Evolutionary conservation across 495 filamentous ascomycete species (phyloP).

Genomic region (Tetracladium marchalianum): DNA sequence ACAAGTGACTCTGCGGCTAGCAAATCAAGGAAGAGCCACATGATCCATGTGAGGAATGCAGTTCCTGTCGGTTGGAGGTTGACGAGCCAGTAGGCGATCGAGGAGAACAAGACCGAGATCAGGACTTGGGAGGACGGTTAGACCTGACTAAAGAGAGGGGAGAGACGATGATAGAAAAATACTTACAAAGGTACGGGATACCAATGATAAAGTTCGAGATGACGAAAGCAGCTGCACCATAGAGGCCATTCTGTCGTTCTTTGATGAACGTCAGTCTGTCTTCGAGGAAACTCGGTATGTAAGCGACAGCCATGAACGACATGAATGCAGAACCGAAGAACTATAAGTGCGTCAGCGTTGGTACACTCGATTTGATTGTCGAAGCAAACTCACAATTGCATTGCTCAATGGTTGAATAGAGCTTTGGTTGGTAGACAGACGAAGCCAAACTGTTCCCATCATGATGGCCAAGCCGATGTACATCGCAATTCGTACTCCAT

Average conservation of each 20-base stretch:
- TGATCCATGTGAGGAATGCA: constrained; percentile 70
- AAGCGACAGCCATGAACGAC: constrained; percentile 86
- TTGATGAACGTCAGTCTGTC: constrained; percentile 64
- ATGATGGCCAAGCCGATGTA: constrained; percentile 69
- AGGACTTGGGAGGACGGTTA: constrained; percentile 34
- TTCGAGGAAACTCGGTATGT: constrained; percentile 74
- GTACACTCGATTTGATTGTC: constrained; percentile 1
- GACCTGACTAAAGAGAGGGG: constrained; percentile 17
- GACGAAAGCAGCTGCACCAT: constrained; percentile 61
- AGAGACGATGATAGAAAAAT: constrained; percentile 14
- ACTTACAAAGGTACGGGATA: constrained; percentile 51
- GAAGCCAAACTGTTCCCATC: constrained; percentile 82
- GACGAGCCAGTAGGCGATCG: constrained; percentile 68
- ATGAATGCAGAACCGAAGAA: constrained; percentile 81
- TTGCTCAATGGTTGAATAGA: constrained; percentile 73
- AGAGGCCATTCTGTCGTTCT: constrained; percentile 73
- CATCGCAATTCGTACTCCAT: constrained; percentile 75
- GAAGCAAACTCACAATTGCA: constrained; percentile 41
- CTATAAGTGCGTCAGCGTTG: constrained; percentile 8
- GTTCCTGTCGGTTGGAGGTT: constrained; percentile 57
- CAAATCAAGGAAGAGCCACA: constrained; percentile 82
- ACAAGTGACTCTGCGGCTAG: constrained; percentile 74
- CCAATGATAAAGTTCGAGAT: constrained; percentile 75
- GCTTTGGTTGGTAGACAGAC: constrained; percentile 50
- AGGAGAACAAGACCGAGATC: constrained; percentile 62